Evolutionary conservation across 2,329 filamentous ascomycete species (phyloP), one percentile per base, ranked within the genome.

Genomic region (Botrytis deweyae): DNA sequence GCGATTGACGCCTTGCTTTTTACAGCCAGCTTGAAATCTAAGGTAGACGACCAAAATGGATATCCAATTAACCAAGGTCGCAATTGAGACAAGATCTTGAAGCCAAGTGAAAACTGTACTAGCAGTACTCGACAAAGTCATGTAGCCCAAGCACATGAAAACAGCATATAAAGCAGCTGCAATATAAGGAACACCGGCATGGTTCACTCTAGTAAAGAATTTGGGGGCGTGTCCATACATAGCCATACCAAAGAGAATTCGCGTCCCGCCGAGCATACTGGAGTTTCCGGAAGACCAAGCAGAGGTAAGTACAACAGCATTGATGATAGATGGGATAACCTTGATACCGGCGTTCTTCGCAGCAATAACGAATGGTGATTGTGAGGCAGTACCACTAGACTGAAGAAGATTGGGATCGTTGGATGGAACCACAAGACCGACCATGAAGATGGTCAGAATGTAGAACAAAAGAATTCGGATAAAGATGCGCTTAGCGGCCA

Each of bases 271-370:
- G 59, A 86, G 83, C 49, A 94, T 84, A 78, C 87, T 88, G 76
- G 91, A 89, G 77, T 94, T 94, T 0, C 88, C 89, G 0, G 91
- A 87, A 0, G 91, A 93, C 83, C 89, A 91, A 0, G 90, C 91
- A 0, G 90, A 92, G 0, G 90, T 92, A 76, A 94, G 86, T 77
- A 95, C 90, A 40, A 94, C 86, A 52, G 91, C 92, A 80, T 95
- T 95, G 82, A 95, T 90, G 72, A 95, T 88, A 9, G 89, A 89
- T 0, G 91, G 90, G 7, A 94, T 87, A 10, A 87, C 90, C 7
- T 84, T 85, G 73, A 94, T 90, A 0, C 90, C 89, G 3, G 92
- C 92, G 44, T 88, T 87, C 18, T 87, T 85, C 55, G 91, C 89
- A 29, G 92, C 92, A 76, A 94, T 92, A 74, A 95, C 92, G 78